These are phyloP conservation scores for Daedaleopsis sinensis DNA, from an alignment of 768 basidiomycete genomes.

Conservation along the genomic window DNA sequence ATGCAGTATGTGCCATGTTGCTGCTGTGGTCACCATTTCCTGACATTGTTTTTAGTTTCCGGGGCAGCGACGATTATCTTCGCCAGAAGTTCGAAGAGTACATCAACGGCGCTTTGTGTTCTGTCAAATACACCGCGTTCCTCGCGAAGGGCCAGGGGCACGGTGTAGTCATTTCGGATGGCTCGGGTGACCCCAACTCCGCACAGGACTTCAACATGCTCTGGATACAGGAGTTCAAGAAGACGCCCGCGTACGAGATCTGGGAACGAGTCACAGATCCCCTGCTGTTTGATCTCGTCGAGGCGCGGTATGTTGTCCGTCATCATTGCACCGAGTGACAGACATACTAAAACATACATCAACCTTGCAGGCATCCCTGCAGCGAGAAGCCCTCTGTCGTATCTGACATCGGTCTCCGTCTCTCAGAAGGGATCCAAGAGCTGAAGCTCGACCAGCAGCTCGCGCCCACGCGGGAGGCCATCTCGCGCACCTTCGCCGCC, in stretches of 20 bases:
- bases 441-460: conserved; percentile 91
- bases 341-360: not conserved
- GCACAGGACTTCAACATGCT: conserved; percentile 82
- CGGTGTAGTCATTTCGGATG: conserved; percentile 71
- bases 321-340: too few relatives aligned
- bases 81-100: conserved; percentile 96
- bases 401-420: conserved; percentile 87
- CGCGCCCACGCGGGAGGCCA: conserved; percentile 90
- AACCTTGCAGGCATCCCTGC: conserved; percentile 77
- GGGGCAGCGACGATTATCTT: conserved; percentile 95
- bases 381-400: conserved; percentile 88
- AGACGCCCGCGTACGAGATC: conserved; percentile 83
- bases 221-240: conserved; percentile 89
- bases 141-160: conserved; percentile 63
- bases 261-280: conserved; percentile 95
- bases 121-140: conserved; percentile 91
- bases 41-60: conserved; percentile 56
- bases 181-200: conserved; percentile 59
- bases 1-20: conserved; percentile 59
- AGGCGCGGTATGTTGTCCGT: conserved; percentile 68
- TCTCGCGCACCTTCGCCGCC: conserved; percentile 70
- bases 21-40: too few relatives aligned
- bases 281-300: conserved; percentile 91
- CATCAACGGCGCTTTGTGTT: conserved; percentile 82
- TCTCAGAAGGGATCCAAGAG: conserved; percentile 94